Conservation (phyloP, 2,329 filamentous ascomycete species). For the Cordyceps cateniannulata region DNA sequence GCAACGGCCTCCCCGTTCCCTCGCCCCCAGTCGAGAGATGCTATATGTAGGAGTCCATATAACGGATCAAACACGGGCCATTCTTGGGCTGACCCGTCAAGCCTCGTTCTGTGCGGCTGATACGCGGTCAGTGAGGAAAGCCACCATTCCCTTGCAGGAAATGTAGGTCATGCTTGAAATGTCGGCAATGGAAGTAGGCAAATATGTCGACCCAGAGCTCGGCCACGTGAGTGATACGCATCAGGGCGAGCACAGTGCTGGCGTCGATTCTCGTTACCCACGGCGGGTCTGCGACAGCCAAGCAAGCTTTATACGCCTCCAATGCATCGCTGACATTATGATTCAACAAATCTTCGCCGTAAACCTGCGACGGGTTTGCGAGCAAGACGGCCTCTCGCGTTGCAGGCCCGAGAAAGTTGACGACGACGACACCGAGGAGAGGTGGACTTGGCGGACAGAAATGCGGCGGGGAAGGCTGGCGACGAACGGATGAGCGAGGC, state of each 20-base stretch:
- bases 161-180: background rate
- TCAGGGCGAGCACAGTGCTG: background rate
- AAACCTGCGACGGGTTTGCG: no score
- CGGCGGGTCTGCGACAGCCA: background rate
- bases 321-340: background rate
- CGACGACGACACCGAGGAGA: background rate
- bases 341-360: background rate
- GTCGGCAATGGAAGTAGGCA: background rate
- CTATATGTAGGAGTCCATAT: no score
- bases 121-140: background rate
- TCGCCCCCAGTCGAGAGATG: no score
- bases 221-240: background rate
- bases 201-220: background rate
- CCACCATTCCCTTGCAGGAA: no score
- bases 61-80: no score
- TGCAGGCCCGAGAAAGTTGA: background rate
- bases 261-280: background rate
- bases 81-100: no score
- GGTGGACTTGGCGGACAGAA: background rate
- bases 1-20: no score
- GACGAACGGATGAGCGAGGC: background rate
- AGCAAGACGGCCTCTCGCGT: background rate
- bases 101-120: background rate
- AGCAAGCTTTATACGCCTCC: background rate
- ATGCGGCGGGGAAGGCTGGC: background rate